A percentile compares a stretch with the other conserved stretches of the same genome.
Conservation (phyloP, 495 filamentous ascomycete genomes). For the Aspergillus cavernicola region DNA sequence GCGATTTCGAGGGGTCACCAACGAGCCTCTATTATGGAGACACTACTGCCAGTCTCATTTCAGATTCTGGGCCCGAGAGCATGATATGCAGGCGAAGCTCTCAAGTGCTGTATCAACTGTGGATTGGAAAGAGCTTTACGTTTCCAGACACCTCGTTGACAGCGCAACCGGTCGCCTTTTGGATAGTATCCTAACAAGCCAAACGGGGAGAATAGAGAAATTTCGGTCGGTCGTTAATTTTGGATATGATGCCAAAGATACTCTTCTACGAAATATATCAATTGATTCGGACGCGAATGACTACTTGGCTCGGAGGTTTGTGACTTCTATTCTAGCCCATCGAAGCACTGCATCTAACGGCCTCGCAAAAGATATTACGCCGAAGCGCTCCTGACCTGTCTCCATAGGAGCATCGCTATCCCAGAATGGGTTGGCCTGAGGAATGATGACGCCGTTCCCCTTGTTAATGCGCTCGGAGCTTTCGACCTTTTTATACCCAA, state of each 20-base stretch:
- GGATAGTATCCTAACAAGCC: conserved; percentile 65
- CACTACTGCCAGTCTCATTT: conserved; percentile 64
- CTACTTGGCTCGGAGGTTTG: conserved; percentile 74
- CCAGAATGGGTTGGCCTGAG: conserved; percentile 64
- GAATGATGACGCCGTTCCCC: conserved; percentile 47
- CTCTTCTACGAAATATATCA: conserved; percentile 61
- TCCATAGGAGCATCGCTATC: conserved; percentile 79
- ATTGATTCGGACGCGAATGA: conserved; percentile 62
- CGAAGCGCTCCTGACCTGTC: conserved; percentile 63
- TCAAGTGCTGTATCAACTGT: conserved; percentile 51
- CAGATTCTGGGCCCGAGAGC: conserved; percentile 67
- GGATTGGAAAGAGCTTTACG: conserved; percentile 75
- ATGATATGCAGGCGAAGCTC: conserved; percentile 57
- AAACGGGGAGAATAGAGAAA: conserved; percentile 64
- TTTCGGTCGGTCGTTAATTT: conserved; percentile 62
- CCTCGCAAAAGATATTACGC: conserved; percentile 62
- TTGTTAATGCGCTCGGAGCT: conserved; percentile 72
- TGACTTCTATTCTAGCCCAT: conserved; percentile 17
- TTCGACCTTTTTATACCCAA: conserved; percentile 86
- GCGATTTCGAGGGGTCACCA: conserved; percentile 59
- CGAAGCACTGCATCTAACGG: conserved; percentile 2
- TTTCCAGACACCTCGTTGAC: conserved; percentile 54
- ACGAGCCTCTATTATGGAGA: conserved; percentile 75
- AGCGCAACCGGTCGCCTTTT: conserved; percentile 52
- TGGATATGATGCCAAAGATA: conserved; percentile 89